Base-by-base conservation (phyloP, 2,329 filamentous ascomycete genomes). In the Pseudocercospora crystallina region DNA sequence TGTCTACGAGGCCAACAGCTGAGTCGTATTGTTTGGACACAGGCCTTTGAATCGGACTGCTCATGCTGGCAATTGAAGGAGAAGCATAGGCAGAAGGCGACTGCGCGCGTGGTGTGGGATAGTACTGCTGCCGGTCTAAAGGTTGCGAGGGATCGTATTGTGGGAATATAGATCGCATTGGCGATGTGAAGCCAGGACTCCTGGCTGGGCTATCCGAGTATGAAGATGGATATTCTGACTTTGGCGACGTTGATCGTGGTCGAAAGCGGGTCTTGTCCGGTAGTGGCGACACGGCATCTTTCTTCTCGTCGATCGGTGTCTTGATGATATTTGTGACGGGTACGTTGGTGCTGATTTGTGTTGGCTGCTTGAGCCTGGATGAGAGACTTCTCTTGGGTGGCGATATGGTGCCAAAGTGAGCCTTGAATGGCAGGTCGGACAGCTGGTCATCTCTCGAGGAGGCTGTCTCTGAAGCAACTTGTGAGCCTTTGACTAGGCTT, bases 81-180 rank as follows among this genome's bases (percentile, higher is more conserved):
- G 77, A 75, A 30, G 33, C 38, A 36, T 55, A 57, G 5, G 85
- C 84, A 42, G 89, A 80, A 1, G 80, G 80, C 10, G 86, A 84
- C 53, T 80, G 83, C 47, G 61, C 49, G 53, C 80, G 82, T 44
- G 54, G 39, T 26, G 78, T 84, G 2, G 87, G 86, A 42, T 80
- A 86, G 70, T 91, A 90, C 40, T 81, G 71, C 63, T 91, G 87
- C 50, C 83, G 80, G 48, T 82, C 76, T 2, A 89, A 77, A 5
- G 86, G 76, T 17, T 89, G 65, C 1, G 78, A 79, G 2, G 83
- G 84, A 62, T 91, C 84, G 65, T 90, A 90, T 29, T 80, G 78
- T 7, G 87, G 87, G 61, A 91, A 91, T 61, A 91, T 90, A 17
- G 87, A 90, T 30, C 81, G 79, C 61, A 87, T 77, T 0, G 78